phyloP scores from a whole-genome alignment of 495 filamentous ascomycete genomes.

The Thermochaetoides thermophila region DNA sequence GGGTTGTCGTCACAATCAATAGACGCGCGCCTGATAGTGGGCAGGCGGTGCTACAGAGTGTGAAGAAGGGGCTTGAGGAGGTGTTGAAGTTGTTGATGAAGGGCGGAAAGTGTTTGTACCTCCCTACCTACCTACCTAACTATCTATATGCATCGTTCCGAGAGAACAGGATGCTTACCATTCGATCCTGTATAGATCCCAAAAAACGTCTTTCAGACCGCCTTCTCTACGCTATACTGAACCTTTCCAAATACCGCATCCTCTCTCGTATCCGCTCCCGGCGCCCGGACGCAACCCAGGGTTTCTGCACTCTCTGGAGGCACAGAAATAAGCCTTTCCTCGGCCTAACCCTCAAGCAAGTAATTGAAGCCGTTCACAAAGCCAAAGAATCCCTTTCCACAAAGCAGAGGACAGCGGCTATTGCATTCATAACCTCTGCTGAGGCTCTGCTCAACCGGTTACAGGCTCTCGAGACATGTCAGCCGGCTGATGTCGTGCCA shows the following conservation, averaged over 20 bases:
- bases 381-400: neutral
- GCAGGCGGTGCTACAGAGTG: slow-evolving; percentile 8
- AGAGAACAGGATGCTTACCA: too few relatives aligned
- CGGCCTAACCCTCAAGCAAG: neutral
- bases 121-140: too few relatives aligned
- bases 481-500: too few relatives aligned
- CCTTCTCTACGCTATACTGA: slow-evolving; percentile 20
- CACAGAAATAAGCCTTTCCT: slow-evolving; percentile 1
- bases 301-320: too few relatives aligned
- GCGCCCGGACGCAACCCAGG: slow-evolving; percentile 1
- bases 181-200: too few relatives aligned
- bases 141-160: too few relatives aligned
- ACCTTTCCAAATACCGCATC: slow-evolving; percentile 23
- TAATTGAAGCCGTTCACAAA: too few relatives aligned
- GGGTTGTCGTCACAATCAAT: slow-evolving; percentile 27
- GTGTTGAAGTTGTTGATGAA: slow-evolving; percentile 16
- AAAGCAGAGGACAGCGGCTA: neutral
- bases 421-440: neutral
- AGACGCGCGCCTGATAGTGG: slow-evolving; percentile 4
- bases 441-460: neutral
- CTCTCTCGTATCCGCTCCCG: slow-evolving; percentile 11
- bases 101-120: slow-evolving; percentile 7
- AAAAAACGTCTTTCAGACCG: too few relatives aligned
- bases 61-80: slow-evolving; percentile 16
- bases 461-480: too few relatives aligned